Conservation (phyloP, 352 stramenopile species). For the Blastocystis sp. region DNA sequence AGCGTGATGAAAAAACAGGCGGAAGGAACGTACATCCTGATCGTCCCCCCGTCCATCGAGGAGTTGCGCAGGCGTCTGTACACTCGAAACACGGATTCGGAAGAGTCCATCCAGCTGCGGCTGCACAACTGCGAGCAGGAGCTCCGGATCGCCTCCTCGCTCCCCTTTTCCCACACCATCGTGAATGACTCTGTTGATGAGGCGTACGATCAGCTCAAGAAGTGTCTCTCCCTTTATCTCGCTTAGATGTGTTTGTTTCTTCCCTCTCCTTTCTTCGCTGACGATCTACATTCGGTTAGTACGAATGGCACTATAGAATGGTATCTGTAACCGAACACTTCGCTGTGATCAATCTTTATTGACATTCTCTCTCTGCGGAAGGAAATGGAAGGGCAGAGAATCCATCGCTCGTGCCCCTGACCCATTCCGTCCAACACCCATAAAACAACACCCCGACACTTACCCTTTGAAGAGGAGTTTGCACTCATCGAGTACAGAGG, state of each 20-base stretch:
- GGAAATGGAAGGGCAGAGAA: background rate
- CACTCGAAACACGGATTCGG: slow-evolving; percentile 79
- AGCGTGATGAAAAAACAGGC: slow-evolving; percentile 75
- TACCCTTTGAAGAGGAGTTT: too few species aligned
- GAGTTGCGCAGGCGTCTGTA: slow-evolving; percentile 82
- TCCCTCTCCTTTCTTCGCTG: background rate
- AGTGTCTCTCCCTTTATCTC: slow-evolving; percentile 78
- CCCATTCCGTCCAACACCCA: too few species aligned
- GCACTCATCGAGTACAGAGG: too few species aligned
- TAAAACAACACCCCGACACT: too few species aligned
- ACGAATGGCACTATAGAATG: slow-evolving; percentile 19
- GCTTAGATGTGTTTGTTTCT: slow-evolving; percentile 31
- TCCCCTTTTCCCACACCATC: slow-evolving; percentile 80
- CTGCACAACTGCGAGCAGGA: slow-evolving; percentile 81
- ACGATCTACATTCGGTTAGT: background rate
- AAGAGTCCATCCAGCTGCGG: slow-evolving; percentile 81
- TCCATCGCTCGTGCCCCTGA: too few species aligned
- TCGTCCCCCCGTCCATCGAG: slow-evolving; percentile 82
- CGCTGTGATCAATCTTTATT: background rate
- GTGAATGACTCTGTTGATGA: slow-evolving; percentile 82
- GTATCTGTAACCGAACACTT: slow-evolving; percentile 34
- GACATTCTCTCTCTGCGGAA: slow-evolving; percentile 23
- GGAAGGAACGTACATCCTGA: slow-evolving; percentile 80
- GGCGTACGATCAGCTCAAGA: slow-evolving; percentile 77
- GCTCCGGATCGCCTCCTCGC: slow-evolving; percentile 75